Conservation (phyloP, 2,329 filamentous ascomycete genomes). For the Rutstroemia sp. region DNA sequence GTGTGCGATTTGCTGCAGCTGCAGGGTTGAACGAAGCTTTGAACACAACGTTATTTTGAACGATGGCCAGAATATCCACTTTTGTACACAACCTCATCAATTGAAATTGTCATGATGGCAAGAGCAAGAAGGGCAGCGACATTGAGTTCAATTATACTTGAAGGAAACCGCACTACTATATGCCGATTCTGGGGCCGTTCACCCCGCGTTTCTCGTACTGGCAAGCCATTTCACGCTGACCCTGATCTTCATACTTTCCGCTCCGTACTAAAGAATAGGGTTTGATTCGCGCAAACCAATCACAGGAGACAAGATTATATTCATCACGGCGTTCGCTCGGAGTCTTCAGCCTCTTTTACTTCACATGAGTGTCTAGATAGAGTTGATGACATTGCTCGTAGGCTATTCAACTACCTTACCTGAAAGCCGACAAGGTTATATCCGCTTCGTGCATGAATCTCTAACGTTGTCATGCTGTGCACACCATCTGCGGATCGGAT, state of each 20-base stretch:
- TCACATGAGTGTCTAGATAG: neutral
- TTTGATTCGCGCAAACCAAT: neutral
- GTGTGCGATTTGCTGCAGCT: neutral
- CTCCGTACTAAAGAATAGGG: neutral
- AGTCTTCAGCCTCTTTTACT: neutral
- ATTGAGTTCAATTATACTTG: constrained; percentile 6
- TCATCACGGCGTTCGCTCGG: constrained; percentile 5
- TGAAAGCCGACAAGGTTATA: neutral
- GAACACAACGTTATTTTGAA: neutral
- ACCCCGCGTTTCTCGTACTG: constrained; percentile 3
- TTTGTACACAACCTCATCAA: neutral
- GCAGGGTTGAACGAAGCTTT: neutral
- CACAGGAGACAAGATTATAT: neutral
- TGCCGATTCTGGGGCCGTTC: neutral
- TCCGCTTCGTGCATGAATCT: neutral
- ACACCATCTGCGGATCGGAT: neutral
- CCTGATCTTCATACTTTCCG: neutral
- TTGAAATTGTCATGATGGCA: neutral
- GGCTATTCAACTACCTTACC: neutral
- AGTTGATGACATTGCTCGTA: neutral
- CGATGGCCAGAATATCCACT: neutral
- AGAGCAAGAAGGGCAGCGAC: neutral
- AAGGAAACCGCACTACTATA: neutral
- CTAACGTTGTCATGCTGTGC: neutral
- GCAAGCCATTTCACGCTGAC: too few relatives aligned